Percentiles rank a stretch among this genome's conserved stretches.
Evolutionary conservation across 345 rosid species (phyloP).

Genomic region (Rhizophora mangle): DNA sequence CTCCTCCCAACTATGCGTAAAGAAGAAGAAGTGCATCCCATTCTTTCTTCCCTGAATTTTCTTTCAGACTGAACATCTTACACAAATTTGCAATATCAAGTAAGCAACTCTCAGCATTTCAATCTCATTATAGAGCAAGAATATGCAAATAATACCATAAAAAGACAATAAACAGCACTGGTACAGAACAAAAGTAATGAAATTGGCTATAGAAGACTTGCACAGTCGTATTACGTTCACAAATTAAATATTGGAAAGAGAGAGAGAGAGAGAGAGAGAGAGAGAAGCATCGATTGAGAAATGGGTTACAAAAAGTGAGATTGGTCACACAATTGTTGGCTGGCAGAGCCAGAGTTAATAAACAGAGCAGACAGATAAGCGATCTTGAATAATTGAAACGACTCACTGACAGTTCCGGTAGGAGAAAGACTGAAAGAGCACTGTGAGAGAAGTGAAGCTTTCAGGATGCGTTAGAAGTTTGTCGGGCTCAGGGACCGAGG

Average conservation of each 20-base stretch:
- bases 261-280: neutral
- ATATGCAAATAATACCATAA: neutral
- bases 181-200: too few species aligned
- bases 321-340: neutral
- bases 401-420: neutral
- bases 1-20: neutral
- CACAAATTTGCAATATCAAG: neutral
- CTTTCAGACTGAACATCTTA: neutral
- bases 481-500: neutral
- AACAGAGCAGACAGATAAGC: neutral
- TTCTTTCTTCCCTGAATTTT: neutral
- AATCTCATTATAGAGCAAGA: neutral
- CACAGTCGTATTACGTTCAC: neutral
- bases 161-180: too few species aligned
- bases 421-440: neutral
- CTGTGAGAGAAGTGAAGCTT: neutral
- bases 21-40: conserved; percentile 1
- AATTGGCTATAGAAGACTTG: neutral
- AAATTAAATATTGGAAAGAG: neutral
- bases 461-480: neutral
- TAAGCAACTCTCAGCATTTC: neutral
- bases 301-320: neutral
- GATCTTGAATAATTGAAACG: neutral
- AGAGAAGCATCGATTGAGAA: neutral
- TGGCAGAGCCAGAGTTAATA: neutral